Base-by-base conservation (phyloP, 1,284 basidiomycete species). In the Ganoderma lingzhi region DNA sequence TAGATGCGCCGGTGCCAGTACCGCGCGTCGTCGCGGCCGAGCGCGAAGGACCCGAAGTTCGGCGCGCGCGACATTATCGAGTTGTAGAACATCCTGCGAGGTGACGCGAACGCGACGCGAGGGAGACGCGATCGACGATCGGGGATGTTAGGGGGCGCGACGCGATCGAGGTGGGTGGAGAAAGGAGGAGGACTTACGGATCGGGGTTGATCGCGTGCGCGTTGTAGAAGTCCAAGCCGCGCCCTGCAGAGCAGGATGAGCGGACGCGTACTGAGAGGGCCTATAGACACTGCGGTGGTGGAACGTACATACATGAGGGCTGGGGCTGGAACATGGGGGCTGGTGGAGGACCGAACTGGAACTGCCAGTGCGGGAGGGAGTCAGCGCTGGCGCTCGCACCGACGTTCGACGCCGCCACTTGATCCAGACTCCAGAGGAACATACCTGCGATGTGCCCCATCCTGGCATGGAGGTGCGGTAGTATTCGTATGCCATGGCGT, bases 1-100 rank as follows among this genome's bases (percentile, higher is more conserved):
- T 91, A 92, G 15, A 86, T 86, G 41, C 85, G 84, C 63, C 83
- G 80, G 77, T 91, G 89, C 86, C 86, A 90, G 68, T 84, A 81
- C 15, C 82, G 81, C 3, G 90, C 89, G 74, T 90, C 88, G 70
- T 86, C 77, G 12, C 83, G 77, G 48, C 86, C 85, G n/a, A 87
- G 84, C 44, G 88, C 87, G 61, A 66, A 67, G 3, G 70, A 41
- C 23, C 48, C 66, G 14, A 79, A 82, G 63, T 85, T 82, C 44
- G 86, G 81, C 30, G 88, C 82, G 65, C 86, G 81, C 67, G 82
- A 82, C 85, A 86, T 87, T 2, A 87, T 86, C 73, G 88, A 83
- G 74, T 90, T 82, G 75, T 86, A 92, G 19, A 90, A 78, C 60
- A 51, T 53, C 2, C 71, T 71, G 53, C 0, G 42, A 12, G 9